phyloP scores from a whole-genome alignment of 805 yeast species.

The Lipomyces japonicus region DNA sequence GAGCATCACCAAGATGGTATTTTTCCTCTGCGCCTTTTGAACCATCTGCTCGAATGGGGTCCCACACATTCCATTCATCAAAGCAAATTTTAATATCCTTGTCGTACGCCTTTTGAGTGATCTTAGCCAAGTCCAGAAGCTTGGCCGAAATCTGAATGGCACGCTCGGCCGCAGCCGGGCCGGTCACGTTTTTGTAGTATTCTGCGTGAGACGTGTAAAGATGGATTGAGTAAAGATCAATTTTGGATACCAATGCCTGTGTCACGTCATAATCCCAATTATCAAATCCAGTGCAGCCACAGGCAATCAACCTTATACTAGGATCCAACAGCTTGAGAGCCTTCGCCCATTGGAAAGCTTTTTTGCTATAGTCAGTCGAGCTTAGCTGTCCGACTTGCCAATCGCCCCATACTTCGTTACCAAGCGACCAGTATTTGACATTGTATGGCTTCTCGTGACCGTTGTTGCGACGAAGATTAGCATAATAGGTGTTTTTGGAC shows the following conservation, averaged over 20 bases:
- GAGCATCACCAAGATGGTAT: conserved; percentile 37
- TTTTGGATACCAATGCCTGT: conserved; percentile 29
- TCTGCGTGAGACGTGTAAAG: conserved; percentile 35
- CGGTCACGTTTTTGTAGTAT: conserved; percentile 34
- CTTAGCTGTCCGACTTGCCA: conserved; percentile 41
- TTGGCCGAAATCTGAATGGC: conserved; percentile 36
- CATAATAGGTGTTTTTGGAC: conserved; percentile 37
- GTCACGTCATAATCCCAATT: conserved; percentile 38
- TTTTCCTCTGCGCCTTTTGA: conserved; percentile 38
- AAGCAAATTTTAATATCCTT: conserved; percentile 35
- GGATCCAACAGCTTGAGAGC: conserved; percentile 39
- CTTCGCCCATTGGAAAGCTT: conserved; percentile 40
- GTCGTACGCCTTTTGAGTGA: conserved; percentile 26
- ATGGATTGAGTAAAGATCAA: conserved; percentile 37
- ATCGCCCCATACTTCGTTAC: conserved; percentile 41
- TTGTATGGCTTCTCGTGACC: conserved; percentile 39
- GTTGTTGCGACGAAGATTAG: conserved; percentile 38
- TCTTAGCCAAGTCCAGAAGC: conserved; percentile 36
- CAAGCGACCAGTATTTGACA: conserved; percentile 41
- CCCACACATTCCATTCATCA: conserved; percentile 43
- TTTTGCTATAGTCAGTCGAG: conserved; percentile 35
- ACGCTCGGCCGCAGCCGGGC: conserved; percentile 38
- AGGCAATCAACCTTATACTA: conserved; percentile 33
- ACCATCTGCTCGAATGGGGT: conserved; percentile 37
- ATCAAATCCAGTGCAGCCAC: conserved; percentile 37